Evolutionary conservation across 257 asterid genomes (phyloP).

Genomic region (Eustoma russellianum): DNA sequence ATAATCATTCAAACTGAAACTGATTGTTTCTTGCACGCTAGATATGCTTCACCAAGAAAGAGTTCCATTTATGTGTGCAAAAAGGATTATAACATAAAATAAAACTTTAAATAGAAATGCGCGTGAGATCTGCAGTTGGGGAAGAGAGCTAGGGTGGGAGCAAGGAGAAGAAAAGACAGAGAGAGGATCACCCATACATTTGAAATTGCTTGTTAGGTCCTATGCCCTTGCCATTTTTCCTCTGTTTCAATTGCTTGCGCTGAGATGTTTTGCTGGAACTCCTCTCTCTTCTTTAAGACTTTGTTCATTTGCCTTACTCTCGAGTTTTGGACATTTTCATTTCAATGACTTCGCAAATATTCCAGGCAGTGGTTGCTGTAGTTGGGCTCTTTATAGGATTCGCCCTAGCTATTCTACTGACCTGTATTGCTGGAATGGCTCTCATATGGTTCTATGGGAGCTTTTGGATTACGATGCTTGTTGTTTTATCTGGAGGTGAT

Average conservation of each 20-base stretch:
- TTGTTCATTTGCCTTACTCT: background rate
- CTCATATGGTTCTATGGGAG: conserved; percentile 80
- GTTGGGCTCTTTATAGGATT: conserved; percentile 62
- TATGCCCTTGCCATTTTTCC: background rate
- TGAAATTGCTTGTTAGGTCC: background rate
- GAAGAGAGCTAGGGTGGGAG: too few relatives aligned
- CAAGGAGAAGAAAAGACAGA: too few relatives aligned
- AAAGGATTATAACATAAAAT: too few relatives aligned
- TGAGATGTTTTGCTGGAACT: too few relatives aligned
- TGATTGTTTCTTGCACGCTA: too few relatives aligned
- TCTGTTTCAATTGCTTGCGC: background rate
- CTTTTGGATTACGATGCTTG: conserved; percentile 69
- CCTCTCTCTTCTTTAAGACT: background rate
- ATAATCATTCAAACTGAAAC: too few relatives aligned
- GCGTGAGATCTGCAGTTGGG: too few relatives aligned
- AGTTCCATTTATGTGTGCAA: too few relatives aligned
- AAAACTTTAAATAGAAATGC: background rate
- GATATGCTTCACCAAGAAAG: too few relatives aligned
- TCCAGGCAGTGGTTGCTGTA: conserved; percentile 50
- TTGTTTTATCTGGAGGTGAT: conserved; percentile 67
- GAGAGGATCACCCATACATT: background rate
- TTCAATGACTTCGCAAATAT: conserved; percentile 5
- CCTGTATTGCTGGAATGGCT: conserved; percentile 32
- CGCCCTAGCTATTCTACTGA: conserved; percentile 40
- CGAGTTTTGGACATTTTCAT: background rate